These are phyloP conservation scores for Erythrophleum ivorense DNA, from an alignment of 331 rosid species.

Conservation along the genomic window DNA sequence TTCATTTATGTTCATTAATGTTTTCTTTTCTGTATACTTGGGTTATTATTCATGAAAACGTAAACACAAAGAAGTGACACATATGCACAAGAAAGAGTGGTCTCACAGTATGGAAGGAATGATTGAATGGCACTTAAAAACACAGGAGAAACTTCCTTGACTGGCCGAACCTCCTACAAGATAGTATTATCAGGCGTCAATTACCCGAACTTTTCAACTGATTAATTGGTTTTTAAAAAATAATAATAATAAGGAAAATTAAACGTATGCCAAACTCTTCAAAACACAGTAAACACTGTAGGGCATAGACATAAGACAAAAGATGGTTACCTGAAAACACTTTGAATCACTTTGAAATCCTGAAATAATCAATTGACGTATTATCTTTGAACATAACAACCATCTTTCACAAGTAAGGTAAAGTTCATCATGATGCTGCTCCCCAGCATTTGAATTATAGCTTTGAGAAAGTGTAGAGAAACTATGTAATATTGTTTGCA, in stretches of 20 bases:
- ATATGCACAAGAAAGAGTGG: constrained; percentile 32
- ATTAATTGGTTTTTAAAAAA: not conserved
- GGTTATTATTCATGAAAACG: constrained; percentile 2
- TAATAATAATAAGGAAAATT: not conserved
- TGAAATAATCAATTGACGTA: constrained; percentile 79
- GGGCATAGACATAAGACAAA: constrained; percentile 24
- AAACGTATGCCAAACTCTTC: constrained; percentile 14
- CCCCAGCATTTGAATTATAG: constrained; percentile 63
- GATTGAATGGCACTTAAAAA: constrained; percentile 87
- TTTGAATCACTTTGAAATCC: constrained; percentile 95
- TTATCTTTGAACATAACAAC: constrained; percentile 87
- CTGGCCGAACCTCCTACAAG: constrained; percentile 84
- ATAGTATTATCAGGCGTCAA: constrained; percentile 34
- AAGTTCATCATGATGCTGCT: constrained; percentile 77
- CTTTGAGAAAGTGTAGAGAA: constrained; percentile 75
- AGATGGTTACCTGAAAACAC: constrained; percentile 74
- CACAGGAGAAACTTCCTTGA: constrained; percentile 90
- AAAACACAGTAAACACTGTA: constrained; percentile 19
- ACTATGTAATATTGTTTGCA: constrained; percentile 81
- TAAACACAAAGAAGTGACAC: constrained; percentile 21
- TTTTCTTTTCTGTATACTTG: constrained; percentile 16
- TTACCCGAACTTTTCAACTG: constrained; percentile 9
- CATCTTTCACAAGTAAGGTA: constrained; percentile 89
- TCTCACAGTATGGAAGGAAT: constrained; percentile 92
- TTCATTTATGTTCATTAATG: constrained; percentile 17